Conservation (phyloP, 2,329 filamentous ascomycete genomes). For the Hymenoscyphus infarciens region DNA sequence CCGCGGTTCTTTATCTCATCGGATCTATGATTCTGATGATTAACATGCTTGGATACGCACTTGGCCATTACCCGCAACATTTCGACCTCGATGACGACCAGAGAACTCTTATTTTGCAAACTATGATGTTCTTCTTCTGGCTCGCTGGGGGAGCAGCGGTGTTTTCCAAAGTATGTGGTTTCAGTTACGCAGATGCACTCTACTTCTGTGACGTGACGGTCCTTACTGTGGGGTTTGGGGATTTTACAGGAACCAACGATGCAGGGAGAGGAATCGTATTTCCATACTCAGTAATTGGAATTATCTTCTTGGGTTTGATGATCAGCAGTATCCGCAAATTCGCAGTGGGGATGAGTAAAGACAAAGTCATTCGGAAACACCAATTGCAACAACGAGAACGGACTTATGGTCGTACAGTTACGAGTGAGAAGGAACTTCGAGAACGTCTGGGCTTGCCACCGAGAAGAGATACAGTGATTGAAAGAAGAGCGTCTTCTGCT, state of each 20-base stretch:
- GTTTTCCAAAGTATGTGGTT: conserved; percentile 55
- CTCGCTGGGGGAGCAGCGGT: conserved; percentile 60
- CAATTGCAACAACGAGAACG: conserved; percentile 50
- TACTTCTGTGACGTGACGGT: conserved; percentile 62
- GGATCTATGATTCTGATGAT: conserved; percentile 61
- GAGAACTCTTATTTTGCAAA: conserved; percentile 66
- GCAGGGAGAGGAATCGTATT: conserved; percentile 58
- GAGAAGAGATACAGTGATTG: conserved; percentile 16
- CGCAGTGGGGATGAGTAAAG: conserved; percentile 53
- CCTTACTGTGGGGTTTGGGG: conserved; percentile 59
- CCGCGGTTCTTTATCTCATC: conserved; percentile 58
- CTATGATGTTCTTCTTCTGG: conserved; percentile 68
- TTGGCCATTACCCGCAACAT: conserved; percentile 65
- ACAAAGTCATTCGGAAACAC: conserved; percentile 60
- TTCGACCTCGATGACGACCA: conserved; percentile 65
- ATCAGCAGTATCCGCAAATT: conserved; percentile 63
- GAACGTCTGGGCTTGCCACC: conserved; percentile 38
- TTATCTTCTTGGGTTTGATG: conserved; percentile 66
- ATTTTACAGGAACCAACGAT: conserved; percentile 53
- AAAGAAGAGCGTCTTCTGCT: conserved; percentile 11
- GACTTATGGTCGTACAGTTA: conserved; percentile 53
- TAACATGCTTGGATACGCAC: conserved; percentile 67
- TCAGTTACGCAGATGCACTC: conserved; percentile 56
- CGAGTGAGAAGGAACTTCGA: conserved; percentile 47
- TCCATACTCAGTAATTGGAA: conserved; percentile 64